Evolutionary conservation across 805 yeast species (phyloP).

Genomic region (Osmozyma mogii): DNA sequence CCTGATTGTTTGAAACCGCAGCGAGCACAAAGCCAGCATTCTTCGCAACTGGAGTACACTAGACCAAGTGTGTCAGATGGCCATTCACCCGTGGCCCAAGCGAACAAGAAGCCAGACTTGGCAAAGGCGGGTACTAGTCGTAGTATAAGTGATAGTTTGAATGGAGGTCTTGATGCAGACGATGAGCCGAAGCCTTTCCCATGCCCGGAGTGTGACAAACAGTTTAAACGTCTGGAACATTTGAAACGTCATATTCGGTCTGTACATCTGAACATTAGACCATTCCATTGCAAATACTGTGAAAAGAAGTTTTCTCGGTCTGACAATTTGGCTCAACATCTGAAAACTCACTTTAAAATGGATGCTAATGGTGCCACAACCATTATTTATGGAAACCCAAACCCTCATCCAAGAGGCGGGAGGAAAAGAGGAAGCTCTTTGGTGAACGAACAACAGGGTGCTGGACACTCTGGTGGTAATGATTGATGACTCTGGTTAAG

Average conservation of each 20-base stretch:
- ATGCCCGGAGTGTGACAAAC: conserved; percentile 35
- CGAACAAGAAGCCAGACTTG: too few species aligned
- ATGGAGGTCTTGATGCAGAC: conserved; percentile 5
- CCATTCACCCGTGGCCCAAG: too few species aligned
- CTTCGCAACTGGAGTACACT: too few species aligned
- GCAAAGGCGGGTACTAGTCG: too few species aligned
- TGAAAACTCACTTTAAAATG: conserved; percentile 33
- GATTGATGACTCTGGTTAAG: too few species aligned
- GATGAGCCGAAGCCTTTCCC: conserved; percentile 23
- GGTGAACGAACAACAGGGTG: too few species aligned
- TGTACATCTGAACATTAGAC: conserved; percentile 37
- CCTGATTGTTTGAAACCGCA: too few species aligned
- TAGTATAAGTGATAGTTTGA: too few species aligned
- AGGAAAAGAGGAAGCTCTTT: too few species aligned
- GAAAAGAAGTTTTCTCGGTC: conserved; percentile 36
- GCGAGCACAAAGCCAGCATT: too few species aligned
- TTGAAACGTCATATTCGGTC: conserved; percentile 35
- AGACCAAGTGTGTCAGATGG: too few species aligned
- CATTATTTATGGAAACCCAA: conserved; percentile 12
- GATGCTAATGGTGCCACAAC: conserved; percentile 20
- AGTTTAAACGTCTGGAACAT: conserved; percentile 37
- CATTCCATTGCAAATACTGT: conserved; percentile 38
- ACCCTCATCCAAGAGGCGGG: conserved; percentile 10
- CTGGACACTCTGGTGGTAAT: too few species aligned
- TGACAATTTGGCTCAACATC: conserved; percentile 38